Base-by-base conservation (phyloP, 164 flowering plant genomes). In the Vitis labrusca region DNA sequence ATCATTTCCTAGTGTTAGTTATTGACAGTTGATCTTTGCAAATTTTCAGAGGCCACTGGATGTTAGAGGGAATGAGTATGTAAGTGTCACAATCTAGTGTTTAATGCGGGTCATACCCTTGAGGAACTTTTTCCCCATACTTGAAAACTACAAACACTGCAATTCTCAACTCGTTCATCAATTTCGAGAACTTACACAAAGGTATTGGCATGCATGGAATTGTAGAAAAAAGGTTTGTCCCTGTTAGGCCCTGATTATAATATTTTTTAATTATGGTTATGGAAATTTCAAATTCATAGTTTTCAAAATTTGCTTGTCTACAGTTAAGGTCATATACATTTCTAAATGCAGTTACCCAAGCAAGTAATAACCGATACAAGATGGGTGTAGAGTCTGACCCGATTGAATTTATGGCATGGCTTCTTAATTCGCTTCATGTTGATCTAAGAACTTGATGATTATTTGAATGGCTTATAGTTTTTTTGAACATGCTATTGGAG, bases 361-460 rank as follows among this genome's bases (percentile, higher is more conserved):
- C 93, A 58, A 93, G 99, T 79, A 88, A 91, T 65, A 96, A 93
- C 69, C 78, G 87, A 29, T 96, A 88, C 76, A 83, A 90, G 63
- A 96, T 89, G 56, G 97, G 97, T 56, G 81, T 78, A 1, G 98
- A 91, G 79, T 93, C 98, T 44, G 94, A 96, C 70, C 99, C 98
- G 15, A 98, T 96, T 71, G 97, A 93, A 74, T 96, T 96, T 78
- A 89, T 96, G 88, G 89, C 99, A 32, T 96, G 99, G 99, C 96
- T 96, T 75, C 97, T 93, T 59, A 89, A 96, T 63, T 88, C 97
- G 4, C 79, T 95, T 64, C 98, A 95, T 80, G 61, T 82, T 62
- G 91, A 91, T 78, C 97, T 95, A 66, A 86, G 63, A 72, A 78
- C 82, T 74, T 1, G 23, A 23, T 23, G 23, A 23, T 23, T 23